These are phyloP conservation scores for Tetrastigma voinierianum DNA, from an alignment of 164 flowering plant genomes.

Conservation along the genomic window DNA sequence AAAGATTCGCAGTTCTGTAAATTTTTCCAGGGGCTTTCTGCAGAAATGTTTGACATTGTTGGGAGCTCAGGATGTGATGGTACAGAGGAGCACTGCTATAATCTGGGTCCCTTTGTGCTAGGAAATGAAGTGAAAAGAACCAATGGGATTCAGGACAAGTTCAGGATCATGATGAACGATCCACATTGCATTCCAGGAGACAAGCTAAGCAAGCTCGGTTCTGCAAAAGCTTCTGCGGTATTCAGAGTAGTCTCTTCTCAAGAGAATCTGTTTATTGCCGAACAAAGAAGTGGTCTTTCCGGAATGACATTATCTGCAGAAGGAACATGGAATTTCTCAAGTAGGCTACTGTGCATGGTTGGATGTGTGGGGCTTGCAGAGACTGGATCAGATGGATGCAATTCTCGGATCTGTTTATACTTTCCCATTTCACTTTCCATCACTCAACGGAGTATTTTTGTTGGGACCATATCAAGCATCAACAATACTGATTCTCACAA, in stretches of 20 bases:
- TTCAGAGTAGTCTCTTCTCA: background rate
- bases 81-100: background rate
- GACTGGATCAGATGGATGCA: background rate
- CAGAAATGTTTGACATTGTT: background rate
- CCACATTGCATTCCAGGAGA: background rate
- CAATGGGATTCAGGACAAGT: background rate
- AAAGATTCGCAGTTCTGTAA: background rate
- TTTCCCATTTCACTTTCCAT: slow-evolving; percentile 4
- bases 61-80: background rate
- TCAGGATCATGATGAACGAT: background rate
- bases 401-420: slow-evolving; percentile 7
- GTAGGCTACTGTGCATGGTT: slow-evolving; percentile 11
- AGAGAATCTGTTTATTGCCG: background rate
- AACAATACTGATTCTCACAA: slow-evolving; percentile 2
- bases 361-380: slow-evolving; percentile 4
- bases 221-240: slow-evolving; percentile 8
- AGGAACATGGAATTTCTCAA: slow-evolving; percentile 9
- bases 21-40: background rate
- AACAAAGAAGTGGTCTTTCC: slow-evolving; percentile 1
- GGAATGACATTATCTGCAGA: slow-evolving; percentile 11
- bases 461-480: slow-evolving; percentile 5
- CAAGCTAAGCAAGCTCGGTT: background rate
- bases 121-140: background rate
- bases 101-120: slow-evolving; percentile 1
- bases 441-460: background rate